Conservation (phyloP, 495 filamentous ascomycete genomes). For the Poronia punctata region DNA sequence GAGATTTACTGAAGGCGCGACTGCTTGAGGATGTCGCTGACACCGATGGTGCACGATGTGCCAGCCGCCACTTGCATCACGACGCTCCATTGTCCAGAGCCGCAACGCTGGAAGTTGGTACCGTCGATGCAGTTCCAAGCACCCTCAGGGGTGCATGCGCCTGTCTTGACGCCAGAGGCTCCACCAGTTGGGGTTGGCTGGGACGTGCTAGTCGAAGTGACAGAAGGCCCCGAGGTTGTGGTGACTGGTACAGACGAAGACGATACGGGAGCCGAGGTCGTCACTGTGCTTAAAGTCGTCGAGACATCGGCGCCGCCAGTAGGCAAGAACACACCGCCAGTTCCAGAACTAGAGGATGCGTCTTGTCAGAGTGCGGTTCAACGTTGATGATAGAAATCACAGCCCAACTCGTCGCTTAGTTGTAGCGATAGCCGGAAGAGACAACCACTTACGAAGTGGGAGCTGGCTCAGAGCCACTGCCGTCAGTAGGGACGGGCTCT, state of each 20-base stretch:
- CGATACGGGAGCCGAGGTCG: slow-evolving; percentile 13
- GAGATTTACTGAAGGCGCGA: no score
- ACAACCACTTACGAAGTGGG: no score
- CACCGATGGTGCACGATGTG: slow-evolving; percentile 51
- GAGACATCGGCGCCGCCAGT: slow-evolving; percentile 9
- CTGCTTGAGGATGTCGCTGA: slow-evolving; percentile 33
- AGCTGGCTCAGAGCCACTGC: slow-evolving; percentile 15
- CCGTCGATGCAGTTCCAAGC: slow-evolving; percentile 61
- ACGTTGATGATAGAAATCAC: not conserved
- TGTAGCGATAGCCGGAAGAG: slow-evolving; percentile 19
- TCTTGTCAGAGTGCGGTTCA: no score
- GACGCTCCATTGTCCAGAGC: slow-evolving; percentile 52
- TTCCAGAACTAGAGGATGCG: slow-evolving; percentile 11
- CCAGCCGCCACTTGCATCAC: slow-evolving; percentile 49
- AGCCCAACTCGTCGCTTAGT: no score
- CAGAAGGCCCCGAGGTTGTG: slow-evolving; percentile 7
- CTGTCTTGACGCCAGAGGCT: slow-evolving; percentile 12
- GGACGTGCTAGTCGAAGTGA: slow-evolving; percentile 15
- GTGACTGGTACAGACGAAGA: slow-evolving; percentile 9
- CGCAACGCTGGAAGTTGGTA: slow-evolving; percentile 57
- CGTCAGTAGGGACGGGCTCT: slow-evolving; percentile 20
- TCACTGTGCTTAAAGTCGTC: slow-evolving; percentile 17
- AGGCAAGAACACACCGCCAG: slow-evolving; percentile 30
- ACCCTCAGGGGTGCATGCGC: slow-evolving; percentile 46
- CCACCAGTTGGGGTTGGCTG: slow-evolving; percentile 11